Percentiles rank a stretch among this genome's conserved stretches.
phyloP scores from a whole-genome alignment of 148 eudicot species.

The Spergularia bocconei region DNA sequence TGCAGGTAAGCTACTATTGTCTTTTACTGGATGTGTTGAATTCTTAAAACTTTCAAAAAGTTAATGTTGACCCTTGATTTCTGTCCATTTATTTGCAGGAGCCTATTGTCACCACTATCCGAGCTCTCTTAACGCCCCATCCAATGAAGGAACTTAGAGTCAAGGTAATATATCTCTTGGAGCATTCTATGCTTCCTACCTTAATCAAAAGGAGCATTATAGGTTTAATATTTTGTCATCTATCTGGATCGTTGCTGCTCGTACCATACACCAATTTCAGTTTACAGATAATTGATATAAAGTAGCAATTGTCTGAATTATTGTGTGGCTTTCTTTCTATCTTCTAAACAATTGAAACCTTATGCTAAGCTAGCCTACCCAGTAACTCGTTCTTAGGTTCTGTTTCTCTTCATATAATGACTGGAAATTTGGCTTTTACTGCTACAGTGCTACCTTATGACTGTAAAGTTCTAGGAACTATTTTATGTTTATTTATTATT shows the following conservation, averaged over 20 bases:
- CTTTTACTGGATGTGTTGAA: neutral
- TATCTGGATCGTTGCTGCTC: neutral
- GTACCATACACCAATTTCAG: neutral
- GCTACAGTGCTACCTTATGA: neutral
- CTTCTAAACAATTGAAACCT: neutral
- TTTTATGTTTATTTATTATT: too few relatives aligned
- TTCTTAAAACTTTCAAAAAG: neutral
- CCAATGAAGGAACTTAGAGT: conserved; percentile 96
- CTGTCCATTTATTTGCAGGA: conserved; percentile 41
- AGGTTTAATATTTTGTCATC: neutral
- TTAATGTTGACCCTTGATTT: neutral
- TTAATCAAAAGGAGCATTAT: too few relatives aligned
- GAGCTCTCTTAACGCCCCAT: conserved; percentile 90
- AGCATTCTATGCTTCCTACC: neutral
- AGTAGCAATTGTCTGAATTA: too few relatives aligned
- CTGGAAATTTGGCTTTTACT: neutral
- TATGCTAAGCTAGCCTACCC: neutral
- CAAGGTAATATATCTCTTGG: conserved; percentile 46
- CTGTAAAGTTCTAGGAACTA: too few relatives aligned
- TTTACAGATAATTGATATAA: neutral
- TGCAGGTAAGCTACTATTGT: conserved; percentile 53
- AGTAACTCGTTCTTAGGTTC: neutral
- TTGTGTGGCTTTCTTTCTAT: too few relatives aligned
- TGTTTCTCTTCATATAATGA: neutral
- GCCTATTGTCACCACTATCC: conserved; percentile 76